Evolutionary conservation across 345 rosid species (phyloP).

Genomic region (Arabis hirsuta): DNA sequence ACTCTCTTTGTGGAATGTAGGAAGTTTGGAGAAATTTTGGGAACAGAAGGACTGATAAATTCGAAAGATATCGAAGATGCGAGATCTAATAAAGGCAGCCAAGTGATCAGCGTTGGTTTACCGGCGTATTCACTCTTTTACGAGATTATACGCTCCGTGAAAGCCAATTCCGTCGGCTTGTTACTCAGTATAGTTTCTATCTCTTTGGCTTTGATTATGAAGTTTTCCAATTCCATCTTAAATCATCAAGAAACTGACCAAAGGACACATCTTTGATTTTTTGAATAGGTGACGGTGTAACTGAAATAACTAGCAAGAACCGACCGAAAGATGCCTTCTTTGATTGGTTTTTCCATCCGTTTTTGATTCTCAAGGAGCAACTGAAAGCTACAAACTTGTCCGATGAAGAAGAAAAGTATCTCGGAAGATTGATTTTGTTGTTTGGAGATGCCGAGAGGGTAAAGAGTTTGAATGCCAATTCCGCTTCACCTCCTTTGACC

Average conservation of each 20-base stretch:
- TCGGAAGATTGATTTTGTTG: conserved; percentile 70
- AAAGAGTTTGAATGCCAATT: conserved; percentile 51
- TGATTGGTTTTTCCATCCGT: conserved; percentile 92
- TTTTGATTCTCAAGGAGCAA: conserved; percentile 86
- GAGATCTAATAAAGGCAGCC: conserved; percentile 59
- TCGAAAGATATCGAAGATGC: conserved; percentile 79
- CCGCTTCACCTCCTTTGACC: conserved; percentile 63
- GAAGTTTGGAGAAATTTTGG: conserved; percentile 61
- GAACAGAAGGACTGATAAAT: conserved; percentile 74
- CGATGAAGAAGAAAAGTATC: conserved; percentile 78
- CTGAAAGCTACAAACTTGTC: conserved; percentile 79
- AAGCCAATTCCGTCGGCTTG: conserved; percentile 66
- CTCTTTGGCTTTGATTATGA: background rate
- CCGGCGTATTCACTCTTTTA: conserved; percentile 81
- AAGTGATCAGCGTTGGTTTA: conserved; percentile 78
- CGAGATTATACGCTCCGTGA: conserved; percentile 62
- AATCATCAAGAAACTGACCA: background rate
- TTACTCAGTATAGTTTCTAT: conserved; percentile 59
- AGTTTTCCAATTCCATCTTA: background rate
- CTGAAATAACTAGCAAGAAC: conserved; percentile 74
- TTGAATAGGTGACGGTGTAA: conserved; percentile 56
- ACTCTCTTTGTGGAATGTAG: conserved; percentile 65
- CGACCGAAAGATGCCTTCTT: conserved; percentile 84
- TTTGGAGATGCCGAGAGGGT: conserved; percentile 66
- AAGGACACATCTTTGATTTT: background rate